Conservation (phyloP, 352 stramenopile genomes). For the Phytopythium sindhum region DNA sequence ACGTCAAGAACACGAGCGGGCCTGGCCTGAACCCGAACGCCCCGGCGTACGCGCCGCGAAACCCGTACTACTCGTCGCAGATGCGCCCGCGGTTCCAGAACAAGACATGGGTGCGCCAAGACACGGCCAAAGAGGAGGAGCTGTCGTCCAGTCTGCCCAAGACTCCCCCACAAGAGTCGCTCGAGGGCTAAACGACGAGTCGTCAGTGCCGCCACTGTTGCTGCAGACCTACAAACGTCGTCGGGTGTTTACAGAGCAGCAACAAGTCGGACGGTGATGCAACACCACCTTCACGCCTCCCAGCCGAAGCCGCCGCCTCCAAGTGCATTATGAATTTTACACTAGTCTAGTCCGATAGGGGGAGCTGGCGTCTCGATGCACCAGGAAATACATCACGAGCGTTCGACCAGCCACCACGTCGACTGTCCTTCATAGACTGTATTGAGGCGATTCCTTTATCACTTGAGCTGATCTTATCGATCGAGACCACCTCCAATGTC, state of each 20-base stretch:
- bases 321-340: background rate
- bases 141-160: slow-evolving; percentile 71
- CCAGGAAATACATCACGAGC: background rate
- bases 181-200: slow-evolving; percentile 18
- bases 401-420: background rate
- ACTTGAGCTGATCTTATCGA: background rate
- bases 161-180: slow-evolving; percentile 59
- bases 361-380: background rate
- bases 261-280: background rate
- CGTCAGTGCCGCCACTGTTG: too few species aligned
- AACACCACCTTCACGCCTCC: background rate
- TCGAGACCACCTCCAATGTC: background rate
- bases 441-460: too few species aligned
- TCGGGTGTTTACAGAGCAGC: too few species aligned
- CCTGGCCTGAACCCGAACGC: slow-evolving; percentile 29
- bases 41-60: slow-evolving; percentile 44
- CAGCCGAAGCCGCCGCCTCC: background rate
- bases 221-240: too few species aligned
- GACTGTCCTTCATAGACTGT: too few species aligned
- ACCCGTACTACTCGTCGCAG: slow-evolving; percentile 64
- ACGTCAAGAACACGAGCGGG: slow-evolving; percentile 3
- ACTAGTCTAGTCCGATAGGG: background rate
- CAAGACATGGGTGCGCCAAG: slow-evolving; percentile 83
- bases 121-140: slow-evolving; percentile 67
- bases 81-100: slow-evolving; percentile 86